These are phyloP conservation scores for Draba incana DNA, from an alignment of 345 rosid genomes.

Conservation along the genomic window DNA sequence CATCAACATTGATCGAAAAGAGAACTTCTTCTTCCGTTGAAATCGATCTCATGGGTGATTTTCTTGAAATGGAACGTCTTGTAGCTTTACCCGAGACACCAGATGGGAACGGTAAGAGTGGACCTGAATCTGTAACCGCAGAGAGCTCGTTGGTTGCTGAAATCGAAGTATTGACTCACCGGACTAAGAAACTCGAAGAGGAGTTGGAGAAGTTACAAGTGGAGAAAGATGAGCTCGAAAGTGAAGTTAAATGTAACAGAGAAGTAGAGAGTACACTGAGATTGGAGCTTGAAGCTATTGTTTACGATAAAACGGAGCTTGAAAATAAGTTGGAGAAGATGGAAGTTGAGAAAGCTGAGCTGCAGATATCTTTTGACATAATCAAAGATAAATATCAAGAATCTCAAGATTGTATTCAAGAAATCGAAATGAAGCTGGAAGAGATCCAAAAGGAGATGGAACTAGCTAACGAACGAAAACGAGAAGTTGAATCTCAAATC, in stretches of 20 bases:
- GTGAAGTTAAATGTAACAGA: constrained; percentile 37
- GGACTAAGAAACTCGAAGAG: constrained; percentile 50
- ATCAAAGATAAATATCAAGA: constrained; percentile 48
- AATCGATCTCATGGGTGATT: constrained; percentile 90
- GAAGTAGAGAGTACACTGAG: constrained; percentile 49
- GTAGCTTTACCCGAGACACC: constrained; percentile 65
- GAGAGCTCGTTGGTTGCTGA: constrained; percentile 52
- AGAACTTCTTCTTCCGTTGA: constrained; percentile 48
- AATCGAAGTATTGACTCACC: constrained; percentile 47
- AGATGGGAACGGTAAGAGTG: constrained; percentile 38
- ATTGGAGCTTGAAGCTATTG: constrained; percentile 52
- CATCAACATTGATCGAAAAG: constrained; percentile 57
- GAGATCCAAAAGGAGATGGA: constrained; percentile 55
- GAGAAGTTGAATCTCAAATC: constrained; percentile 60
- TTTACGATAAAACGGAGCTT: constrained; percentile 46
- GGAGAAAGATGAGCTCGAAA: constrained; percentile 49
- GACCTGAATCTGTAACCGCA: constrained; percentile 44
- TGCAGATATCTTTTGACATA: constrained; percentile 57
- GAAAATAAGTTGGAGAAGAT: constrained; percentile 52
- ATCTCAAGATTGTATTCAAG: constrained; percentile 56
- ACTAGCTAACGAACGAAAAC: constrained; percentile 51
- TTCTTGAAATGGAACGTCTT: constrained; percentile 95
- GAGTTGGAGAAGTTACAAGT: constrained; percentile 46
- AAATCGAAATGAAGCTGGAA: constrained; percentile 52
- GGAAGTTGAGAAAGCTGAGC: constrained; percentile 56